phyloP scores from a whole-genome alignment of 306 rosid genomes.

The Hippophae tibetana region DNA sequence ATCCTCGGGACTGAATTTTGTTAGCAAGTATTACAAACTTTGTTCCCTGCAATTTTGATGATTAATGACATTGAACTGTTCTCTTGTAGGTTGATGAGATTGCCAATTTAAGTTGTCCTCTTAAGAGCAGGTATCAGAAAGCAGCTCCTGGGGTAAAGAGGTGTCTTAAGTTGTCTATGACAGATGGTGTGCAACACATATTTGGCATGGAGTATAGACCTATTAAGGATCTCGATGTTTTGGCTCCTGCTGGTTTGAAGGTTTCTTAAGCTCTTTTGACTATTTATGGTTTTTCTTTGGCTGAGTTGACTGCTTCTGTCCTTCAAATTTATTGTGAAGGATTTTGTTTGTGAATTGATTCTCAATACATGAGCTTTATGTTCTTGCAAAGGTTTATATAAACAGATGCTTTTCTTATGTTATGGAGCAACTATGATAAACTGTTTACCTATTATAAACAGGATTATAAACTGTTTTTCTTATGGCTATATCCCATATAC shows the following conservation, averaged over 20 bases:
- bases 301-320: too few relatives aligned
- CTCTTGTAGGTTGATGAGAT: conserved; percentile 75
- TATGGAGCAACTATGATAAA: background rate
- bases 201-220: conserved; percentile 93
- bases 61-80: background rate
- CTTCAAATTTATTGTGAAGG: background rate
- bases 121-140: conserved; percentile 53
- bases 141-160: conserved; percentile 60
- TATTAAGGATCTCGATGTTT: conserved; percentile 59
- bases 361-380: too few relatives aligned
- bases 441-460: background rate
- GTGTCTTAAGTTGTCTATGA: conserved; percentile 81
- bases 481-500: too few relatives aligned
- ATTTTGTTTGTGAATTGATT: background rate
- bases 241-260: conserved; percentile 82
- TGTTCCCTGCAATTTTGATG: background rate
- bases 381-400: too few relatives aligned
- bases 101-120: conserved; percentile 55
- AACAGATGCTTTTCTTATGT: background rate
- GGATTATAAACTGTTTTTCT: too few relatives aligned
- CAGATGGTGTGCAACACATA: conserved; percentile 76
- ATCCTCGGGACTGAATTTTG: background rate
- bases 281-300: background rate
- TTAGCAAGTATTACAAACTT: background rate
- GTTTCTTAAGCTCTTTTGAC: conserved; percentile 25